A percentile compares a stretch with the other conserved stretches of the same genome.
Evolutionary conservation across 73 alveolate species (phyloP).

Genomic region (Breviolum minutum): DNA sequence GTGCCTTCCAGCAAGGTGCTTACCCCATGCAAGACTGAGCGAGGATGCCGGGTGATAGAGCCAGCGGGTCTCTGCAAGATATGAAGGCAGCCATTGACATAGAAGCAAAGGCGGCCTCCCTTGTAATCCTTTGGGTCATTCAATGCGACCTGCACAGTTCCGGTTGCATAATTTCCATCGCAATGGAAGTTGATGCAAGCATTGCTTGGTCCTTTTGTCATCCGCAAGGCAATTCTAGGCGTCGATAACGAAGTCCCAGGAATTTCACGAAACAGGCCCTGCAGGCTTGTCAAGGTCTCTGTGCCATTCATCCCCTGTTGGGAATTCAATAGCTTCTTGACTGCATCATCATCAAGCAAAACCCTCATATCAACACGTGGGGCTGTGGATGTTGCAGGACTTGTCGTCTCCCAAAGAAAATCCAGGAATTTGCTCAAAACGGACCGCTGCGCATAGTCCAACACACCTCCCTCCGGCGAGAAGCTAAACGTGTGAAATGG

Average conservation of each 20-base stretch:
- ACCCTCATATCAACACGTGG: not conserved
- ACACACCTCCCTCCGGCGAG: not conserved
- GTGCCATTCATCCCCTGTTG: not conserved
- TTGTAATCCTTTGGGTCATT: not conserved
- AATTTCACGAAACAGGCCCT: not conserved
- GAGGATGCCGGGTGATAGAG: not conserved
- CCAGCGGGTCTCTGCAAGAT: conserved; percentile 25
- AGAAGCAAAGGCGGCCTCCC: conserved; percentile 56
- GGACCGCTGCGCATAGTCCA: not conserved
- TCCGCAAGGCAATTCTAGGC: not conserved
- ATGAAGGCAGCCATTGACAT: not conserved
- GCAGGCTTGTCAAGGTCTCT: too few species aligned
- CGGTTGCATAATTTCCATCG: conserved; percentile 40
- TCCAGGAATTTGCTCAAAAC: not conserved
- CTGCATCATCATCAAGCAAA: not conserved
- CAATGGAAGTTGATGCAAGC: conserved; percentile 41
- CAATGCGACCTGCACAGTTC: conserved; percentile 53
- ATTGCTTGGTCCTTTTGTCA: conserved; percentile 15
- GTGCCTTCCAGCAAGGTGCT: not conserved
- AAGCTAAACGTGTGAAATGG: not conserved
- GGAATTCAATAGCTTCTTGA: not conserved
- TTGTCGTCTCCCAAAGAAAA: not conserved
- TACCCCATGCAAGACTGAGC: conserved; percentile 23
- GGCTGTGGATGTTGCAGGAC: not conserved
- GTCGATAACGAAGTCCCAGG: not conserved